Evolutionary conservation across 441 rosid species (phyloP).

Genomic region (Raphanus hybrid): DNA sequence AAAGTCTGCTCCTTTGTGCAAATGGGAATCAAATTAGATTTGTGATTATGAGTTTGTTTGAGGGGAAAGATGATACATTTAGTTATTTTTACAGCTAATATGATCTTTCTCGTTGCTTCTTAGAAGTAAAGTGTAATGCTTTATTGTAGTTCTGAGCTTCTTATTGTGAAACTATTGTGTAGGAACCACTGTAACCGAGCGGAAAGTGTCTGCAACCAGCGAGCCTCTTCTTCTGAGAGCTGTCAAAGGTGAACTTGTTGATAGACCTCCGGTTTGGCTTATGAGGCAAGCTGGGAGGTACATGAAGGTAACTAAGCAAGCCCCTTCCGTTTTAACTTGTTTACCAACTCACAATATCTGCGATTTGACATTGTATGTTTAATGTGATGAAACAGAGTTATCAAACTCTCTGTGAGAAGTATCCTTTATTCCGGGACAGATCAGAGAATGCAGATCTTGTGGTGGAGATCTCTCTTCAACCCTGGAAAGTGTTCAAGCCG

Average conservation of each 20-base stretch:
- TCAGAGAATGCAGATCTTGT: conserved; percentile 96
- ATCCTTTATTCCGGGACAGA: conserved; percentile 92
- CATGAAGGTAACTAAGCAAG: conserved; percentile 73
- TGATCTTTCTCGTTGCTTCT: not conserved
- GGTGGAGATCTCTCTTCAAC: conserved; percentile 90
- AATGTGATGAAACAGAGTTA: conserved; percentile 60
- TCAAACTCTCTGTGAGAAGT: conserved; percentile 79
- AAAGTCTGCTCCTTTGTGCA: conserved; percentile 8
- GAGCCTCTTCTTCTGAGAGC: conserved; percentile 92
- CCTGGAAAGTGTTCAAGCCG: conserved; percentile 95
- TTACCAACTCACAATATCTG: too few species aligned
- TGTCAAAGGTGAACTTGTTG: conserved; percentile 87
- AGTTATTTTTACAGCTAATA: not conserved
- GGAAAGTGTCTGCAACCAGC: conserved; percentile 48
- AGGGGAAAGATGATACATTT: too few species aligned
- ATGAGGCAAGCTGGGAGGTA: conserved; percentile 99
- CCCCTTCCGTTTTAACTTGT: too few species aligned
- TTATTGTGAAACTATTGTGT: not conserved
- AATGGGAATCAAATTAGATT: conserved; percentile 6
- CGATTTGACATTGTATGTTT: not conserved
- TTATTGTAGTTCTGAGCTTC: not conserved
- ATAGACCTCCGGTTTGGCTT: conserved; percentile 99
- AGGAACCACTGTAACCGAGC: conserved; percentile 55
- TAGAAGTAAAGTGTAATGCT: conserved; percentile 1
- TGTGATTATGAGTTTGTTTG: not conserved